Conservation (phyloP, 2,329 filamentous ascomycete species). For the Cercospora sojina region DNA sequence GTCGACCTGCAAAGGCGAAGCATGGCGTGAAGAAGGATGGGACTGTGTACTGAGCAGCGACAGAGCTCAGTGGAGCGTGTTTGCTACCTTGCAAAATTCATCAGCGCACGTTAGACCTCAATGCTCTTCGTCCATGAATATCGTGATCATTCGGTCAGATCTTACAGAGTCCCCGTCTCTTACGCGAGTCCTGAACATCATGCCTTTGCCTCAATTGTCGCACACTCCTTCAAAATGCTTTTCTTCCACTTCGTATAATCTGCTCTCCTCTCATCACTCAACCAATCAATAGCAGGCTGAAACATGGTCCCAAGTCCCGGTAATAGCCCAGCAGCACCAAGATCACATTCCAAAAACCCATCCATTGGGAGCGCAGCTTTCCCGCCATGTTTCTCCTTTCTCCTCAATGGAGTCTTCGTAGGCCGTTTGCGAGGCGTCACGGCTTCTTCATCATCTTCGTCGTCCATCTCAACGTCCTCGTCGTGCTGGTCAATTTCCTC, state of each 20-base stretch:
- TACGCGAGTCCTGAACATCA: too few species aligned
- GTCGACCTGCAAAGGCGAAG: slow-evolving; percentile 18
- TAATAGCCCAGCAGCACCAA: slow-evolving; percentile 38
- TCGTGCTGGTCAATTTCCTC: slow-evolving; percentile 38
- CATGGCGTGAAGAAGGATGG: slow-evolving; percentile 27
- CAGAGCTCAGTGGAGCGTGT: background rate
- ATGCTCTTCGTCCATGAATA: too few species aligned
- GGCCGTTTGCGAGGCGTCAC: slow-evolving; percentile 23
- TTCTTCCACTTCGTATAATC: slow-evolving; percentile 67
- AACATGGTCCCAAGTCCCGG: slow-evolving; percentile 66
- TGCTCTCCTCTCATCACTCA: slow-evolving; percentile 61
- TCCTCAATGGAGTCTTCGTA: slow-evolving; percentile 38
- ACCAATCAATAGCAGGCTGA: slow-evolving; percentile 69
- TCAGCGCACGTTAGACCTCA: background rate
- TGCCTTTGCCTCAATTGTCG: slow-evolving; percentile 24
- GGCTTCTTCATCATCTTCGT: slow-evolving; percentile 6
- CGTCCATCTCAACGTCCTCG: slow-evolving; percentile 15
- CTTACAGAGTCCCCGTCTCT: too few species aligned
- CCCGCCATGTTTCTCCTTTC: slow-evolving; percentile 37
- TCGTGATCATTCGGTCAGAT: too few species aligned
- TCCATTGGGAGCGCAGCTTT: slow-evolving; percentile 20
- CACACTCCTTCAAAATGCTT: slow-evolving; percentile 57
- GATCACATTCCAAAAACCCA: slow-evolving; percentile 23
- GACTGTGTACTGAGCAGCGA: slow-evolving; percentile 21
- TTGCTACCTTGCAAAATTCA: background rate